A percentile compares a stretch with the other conserved stretches of the same genome.
Evolutionary conservation across 345 rosid genomes (phyloP).

Genomic region (Schrenkiella parvula): DNA sequence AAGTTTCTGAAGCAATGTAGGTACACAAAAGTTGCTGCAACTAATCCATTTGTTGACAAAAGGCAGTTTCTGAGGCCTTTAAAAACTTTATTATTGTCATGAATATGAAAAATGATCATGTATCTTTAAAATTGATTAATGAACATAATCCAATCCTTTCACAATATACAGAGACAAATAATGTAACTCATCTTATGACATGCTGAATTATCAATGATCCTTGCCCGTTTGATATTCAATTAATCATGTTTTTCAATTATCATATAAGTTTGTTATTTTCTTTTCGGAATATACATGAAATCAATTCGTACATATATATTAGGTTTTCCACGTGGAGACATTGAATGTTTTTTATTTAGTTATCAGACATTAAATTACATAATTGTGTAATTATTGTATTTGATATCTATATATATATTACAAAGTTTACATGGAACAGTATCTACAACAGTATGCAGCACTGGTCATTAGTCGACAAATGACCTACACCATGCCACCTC

Average conservation of each 20-base stretch:
- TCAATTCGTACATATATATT: constrained; percentile 7
- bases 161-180: no score
- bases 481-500: constrained; percentile 25
- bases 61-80: neutral
- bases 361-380: neutral
- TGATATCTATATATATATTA: neutral
- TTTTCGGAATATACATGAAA: constrained; percentile 6
- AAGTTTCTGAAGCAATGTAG: constrained; percentile 36
- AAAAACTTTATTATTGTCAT: no score
- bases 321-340: constrained; percentile 22
- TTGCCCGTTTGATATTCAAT: neutral
- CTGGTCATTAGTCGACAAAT: constrained; percentile 28
- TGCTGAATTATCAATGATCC: neutral
- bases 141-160: no score
- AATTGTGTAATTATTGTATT: neutral
- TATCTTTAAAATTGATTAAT: no score
- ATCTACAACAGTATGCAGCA: constrained; percentile 2
- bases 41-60: constrained; percentile 41
- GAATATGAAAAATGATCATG: no score
- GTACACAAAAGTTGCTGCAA: constrained; percentile 37
- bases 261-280: neutral
- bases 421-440: constrained; percentile 16
- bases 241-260: neutral
- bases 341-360: neutral
- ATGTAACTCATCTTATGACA: neutral